phyloP scores from a whole-genome alignment of 352 stramenopile genomes.

The Globisporangium recalcitrans region DNA sequence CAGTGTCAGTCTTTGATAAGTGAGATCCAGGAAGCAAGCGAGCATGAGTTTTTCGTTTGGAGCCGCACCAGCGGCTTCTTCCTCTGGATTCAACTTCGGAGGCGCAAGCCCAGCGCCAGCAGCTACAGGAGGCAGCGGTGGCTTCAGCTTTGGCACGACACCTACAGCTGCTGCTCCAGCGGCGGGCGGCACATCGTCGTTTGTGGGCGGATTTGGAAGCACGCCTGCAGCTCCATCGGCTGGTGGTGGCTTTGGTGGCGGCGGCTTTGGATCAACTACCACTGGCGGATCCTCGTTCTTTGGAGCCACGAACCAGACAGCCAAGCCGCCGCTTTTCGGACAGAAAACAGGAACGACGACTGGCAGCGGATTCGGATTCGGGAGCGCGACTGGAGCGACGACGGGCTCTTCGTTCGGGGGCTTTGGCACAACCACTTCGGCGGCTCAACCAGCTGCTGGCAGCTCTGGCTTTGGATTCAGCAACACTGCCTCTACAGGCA shows the following conservation, averaged over 20 bases:
- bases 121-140: background rate
- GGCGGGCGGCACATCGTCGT: conserved; percentile 8
- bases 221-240: background rate
- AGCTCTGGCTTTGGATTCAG: conserved; percentile 29
- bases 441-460: background rate
- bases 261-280: conserved; percentile 16
- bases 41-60: conserved; percentile 56
- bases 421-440: conserved; percentile 20
- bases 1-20: background rate
- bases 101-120: conserved; percentile 19
- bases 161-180: conserved; percentile 8
- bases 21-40: background rate
- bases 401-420: conserved; percentile 26
- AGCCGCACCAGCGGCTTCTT: conserved; percentile 15
- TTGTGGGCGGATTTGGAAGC: conserved; percentile 13
- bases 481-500: background rate
- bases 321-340: conserved; percentile 50
- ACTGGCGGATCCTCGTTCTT: conserved; percentile 21
- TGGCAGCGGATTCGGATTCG: conserved; percentile 30
- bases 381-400: conserved; percentile 13
- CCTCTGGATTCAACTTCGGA: conserved; percentile 35
- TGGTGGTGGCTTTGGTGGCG: background rate
- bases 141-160: conserved; percentile 17
- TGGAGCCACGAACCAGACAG: conserved; percentile 17
- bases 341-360: conserved; percentile 29